These are phyloP conservation scores for Magnolia kwangsiensis DNA, from an alignment of 164 flowering plant species.

Conservation along the genomic window DNA sequence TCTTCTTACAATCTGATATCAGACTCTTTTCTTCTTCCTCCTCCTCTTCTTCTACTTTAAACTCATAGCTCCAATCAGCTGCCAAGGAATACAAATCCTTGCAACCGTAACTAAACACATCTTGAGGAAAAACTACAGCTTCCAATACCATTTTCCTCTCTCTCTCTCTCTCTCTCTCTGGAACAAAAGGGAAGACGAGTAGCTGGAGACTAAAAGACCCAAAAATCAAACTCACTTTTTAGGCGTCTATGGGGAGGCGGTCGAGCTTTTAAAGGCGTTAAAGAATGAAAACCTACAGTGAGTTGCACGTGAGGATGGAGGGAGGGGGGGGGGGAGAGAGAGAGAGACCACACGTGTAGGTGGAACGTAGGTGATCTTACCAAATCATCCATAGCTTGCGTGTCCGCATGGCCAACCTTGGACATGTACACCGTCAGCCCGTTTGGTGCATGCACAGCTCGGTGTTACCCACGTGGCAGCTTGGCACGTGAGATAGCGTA, in stretches of 20 bases:
- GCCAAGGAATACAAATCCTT: conserved; percentile 32
- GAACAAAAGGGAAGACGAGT: no score
- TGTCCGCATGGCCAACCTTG: no score
- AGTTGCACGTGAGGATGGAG: conserved; percentile 38
- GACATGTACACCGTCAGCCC: no score
- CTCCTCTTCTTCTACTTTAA: conserved; percentile 23
- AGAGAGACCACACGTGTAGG: neutral
- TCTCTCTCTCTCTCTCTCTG: conserved; percentile 3
- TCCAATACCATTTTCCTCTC: conserved; percentile 57
- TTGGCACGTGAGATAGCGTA: no score
- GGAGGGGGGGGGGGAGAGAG: neutral
- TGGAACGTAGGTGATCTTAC: neutral
- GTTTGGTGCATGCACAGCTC: no score
- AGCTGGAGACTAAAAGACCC: neutral
- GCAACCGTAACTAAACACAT: conserved; percentile 33
- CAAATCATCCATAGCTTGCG: neutral
- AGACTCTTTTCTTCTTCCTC: conserved; percentile 17
- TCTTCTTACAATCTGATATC: conserved; percentile 2
- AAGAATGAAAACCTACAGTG: conserved; percentile 24
- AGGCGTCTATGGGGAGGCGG: neutral
- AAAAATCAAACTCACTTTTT: conserved; percentile 19
- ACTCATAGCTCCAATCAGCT: conserved; percentile 21
- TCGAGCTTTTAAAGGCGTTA: conserved; percentile 20
- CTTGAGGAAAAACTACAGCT: conserved; percentile 55
- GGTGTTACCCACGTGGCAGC: no score